Conservation (phyloP, 2,329 filamentous ascomycete species). For the Fusarium globosum region DNA sequence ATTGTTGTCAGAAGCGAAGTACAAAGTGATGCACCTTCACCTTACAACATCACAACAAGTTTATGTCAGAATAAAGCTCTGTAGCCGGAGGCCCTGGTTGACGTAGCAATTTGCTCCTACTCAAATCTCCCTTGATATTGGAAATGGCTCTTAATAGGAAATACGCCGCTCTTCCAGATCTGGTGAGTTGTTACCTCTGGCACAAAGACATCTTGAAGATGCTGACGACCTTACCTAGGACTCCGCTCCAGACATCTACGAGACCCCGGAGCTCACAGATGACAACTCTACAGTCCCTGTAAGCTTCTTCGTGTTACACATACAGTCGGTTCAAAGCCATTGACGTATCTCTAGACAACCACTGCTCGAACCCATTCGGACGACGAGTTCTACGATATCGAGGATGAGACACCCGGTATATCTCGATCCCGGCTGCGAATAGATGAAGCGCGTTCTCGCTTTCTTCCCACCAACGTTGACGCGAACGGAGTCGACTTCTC, state of each 20-base stretch:
- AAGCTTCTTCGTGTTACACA: conserved; percentile 48
- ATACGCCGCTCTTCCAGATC: conserved; percentile 82
- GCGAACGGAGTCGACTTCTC: conserved; percentile 87
- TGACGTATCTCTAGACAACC: conserved; percentile 58
- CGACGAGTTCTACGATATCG: conserved; percentile 71
- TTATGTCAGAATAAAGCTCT: neutral
- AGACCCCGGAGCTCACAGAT: conserved; percentile 92
- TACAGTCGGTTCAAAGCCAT: conserved; percentile 22
- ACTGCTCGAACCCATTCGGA: conserved; percentile 68
- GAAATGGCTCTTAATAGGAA: conserved; percentile 81
- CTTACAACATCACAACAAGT: conserved; percentile 2
- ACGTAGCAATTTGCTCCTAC: neutral
- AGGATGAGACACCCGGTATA: conserved; percentile 74
- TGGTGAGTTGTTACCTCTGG: conserved; percentile 62
- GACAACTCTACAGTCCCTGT: conserved; percentile 88
- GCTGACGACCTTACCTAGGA: conserved; percentile 66
- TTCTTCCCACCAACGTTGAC: conserved; percentile 80
- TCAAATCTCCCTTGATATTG: neutral
- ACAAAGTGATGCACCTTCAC: neutral
- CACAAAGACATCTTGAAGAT: conserved; percentile 4
- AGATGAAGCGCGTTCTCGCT: conserved; percentile 82
- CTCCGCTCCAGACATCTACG: conserved; percentile 93
- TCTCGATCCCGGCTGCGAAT: conserved; percentile 81
- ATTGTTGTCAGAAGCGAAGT: conserved; percentile 18
- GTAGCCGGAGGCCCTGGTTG: neutral